Evolutionary conservation across 2,329 filamentous ascomycete species (phyloP).

Genomic region (Curvularia sp.): DNA sequence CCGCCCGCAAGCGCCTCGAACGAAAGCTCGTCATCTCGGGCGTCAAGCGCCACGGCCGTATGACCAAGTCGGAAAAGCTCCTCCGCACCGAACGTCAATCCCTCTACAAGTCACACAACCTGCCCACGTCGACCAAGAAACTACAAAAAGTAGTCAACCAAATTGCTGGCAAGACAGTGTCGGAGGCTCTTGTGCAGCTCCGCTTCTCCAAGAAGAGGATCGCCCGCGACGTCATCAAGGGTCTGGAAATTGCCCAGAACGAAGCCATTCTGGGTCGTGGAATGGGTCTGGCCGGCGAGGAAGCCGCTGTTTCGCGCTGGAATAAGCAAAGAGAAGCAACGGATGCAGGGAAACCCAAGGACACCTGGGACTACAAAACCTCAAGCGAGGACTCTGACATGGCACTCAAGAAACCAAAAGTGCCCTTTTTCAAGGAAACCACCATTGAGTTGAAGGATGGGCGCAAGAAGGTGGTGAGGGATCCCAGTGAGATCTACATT

Average conservation of each 20-base stretch:
- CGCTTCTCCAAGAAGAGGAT: constrained; percentile 93
- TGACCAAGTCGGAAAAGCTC: constrained; percentile 71
- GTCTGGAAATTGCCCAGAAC: constrained; percentile 82
- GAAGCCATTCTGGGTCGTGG: constrained; percentile 78
- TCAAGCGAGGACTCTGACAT: constrained; percentile 17
- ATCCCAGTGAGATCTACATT: constrained; percentile 86
- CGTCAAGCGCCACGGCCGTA: constrained; percentile 70
- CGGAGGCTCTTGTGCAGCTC: constrained; percentile 95
- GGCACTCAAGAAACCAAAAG: constrained; percentile 16
- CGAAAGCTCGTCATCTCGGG: constrained; percentile 82
- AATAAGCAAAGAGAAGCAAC: constrained; percentile 25
- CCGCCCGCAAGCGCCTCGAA: constrained; percentile 75
- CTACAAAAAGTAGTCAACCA: constrained; percentile 83
- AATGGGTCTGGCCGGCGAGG: constrained; percentile 72
- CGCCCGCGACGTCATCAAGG: constrained; percentile 77
- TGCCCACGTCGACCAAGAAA: constrained; percentile 93
- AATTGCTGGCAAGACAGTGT: constrained; percentile 90
- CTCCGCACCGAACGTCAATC: constrained; percentile 68
- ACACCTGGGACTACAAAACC: constrained; percentile 22
- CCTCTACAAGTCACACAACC: constrained; percentile 68
- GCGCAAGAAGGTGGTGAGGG: constrained; percentile 71
- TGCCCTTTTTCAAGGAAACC: constrained; percentile 48
- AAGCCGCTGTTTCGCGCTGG: constrained; percentile 31
- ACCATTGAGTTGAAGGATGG: constrained; percentile 78
- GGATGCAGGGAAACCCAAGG: constrained; percentile 19